Evolutionary conservation across 352 stramenopile genomes (phyloP).

Genomic region (Aphanomyces astaci): DNA sequence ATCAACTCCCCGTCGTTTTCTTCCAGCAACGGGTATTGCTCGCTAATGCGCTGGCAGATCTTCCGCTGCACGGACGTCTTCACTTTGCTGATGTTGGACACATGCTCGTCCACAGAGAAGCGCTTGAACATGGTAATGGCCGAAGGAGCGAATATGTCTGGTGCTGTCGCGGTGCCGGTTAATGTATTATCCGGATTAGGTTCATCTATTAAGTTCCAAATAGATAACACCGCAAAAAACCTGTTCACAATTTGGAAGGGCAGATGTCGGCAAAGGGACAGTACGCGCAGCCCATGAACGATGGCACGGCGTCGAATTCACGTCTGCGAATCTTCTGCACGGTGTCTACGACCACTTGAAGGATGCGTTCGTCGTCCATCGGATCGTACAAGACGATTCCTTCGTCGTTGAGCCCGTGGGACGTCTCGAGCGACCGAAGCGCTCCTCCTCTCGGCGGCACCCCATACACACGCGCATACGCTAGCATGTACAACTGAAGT

Average conservation of each 20-base stretch:
- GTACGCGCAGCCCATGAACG: constrained; percentile 57
- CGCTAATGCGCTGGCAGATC: constrained; percentile 90
- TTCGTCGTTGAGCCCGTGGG: constrained; percentile 16
- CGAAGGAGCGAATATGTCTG: not conserved
- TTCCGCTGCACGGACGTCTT: constrained; percentile 95
- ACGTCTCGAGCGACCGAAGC: constrained; percentile 46
- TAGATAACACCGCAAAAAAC: no score
- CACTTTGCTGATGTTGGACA: constrained; percentile 94
- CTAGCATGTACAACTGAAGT: constrained; percentile 77
- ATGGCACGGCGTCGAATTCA: constrained; percentile 46
- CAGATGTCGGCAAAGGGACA: constrained; percentile 60
- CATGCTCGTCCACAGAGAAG: constrained; percentile 90
- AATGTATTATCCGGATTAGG: constrained; percentile 15
- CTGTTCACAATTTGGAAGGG: constrained; percentile 29
- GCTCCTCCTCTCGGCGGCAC: constrained; percentile 42
- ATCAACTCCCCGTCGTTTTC: constrained; percentile 77
- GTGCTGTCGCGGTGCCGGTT: not conserved
- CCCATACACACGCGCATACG: constrained; percentile 51
- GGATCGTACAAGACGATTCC: constrained; percentile 41
- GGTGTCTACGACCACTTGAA: constrained; percentile 35
- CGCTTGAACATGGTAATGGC: constrained; percentile 73
- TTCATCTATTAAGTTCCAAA: no score
- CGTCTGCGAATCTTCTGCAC: constrained; percentile 35
- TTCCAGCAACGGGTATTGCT: constrained; percentile 85
- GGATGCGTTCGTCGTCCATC: constrained; percentile 30